These are phyloP conservation scores for Arthrobotrys entomopaga DNA, from an alignment of 2,329 filamentous ascomycete species.

Conservation along the genomic window DNA sequence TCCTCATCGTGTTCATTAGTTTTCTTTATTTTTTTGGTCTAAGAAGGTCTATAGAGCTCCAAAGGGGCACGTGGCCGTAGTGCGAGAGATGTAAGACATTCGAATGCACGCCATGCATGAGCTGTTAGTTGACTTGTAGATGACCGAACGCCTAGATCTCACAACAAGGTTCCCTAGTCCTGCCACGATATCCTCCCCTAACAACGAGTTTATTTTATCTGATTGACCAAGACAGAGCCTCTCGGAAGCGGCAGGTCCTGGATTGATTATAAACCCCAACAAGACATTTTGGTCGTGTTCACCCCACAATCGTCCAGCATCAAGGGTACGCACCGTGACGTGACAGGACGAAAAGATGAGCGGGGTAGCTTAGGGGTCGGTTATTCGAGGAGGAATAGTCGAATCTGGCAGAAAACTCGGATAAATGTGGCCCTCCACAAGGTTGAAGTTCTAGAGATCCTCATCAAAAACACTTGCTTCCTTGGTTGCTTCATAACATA, in stretches of 20 bases:
- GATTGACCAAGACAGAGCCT: background rate
- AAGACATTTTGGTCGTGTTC: slow-evolving; percentile 28
- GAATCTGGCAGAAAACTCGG: background rate
- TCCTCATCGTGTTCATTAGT: background rate
- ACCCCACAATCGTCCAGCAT: slow-evolving; percentile 41
- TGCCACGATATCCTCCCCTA: slow-evolving; percentile 1
- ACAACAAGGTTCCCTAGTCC: slow-evolving; percentile 19
- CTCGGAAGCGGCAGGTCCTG: slow-evolving; percentile 21
- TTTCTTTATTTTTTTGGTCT: slow-evolving; percentile 3
- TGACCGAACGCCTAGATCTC: background rate
- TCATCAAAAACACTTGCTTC: background rate
- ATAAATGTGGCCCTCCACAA: background rate
- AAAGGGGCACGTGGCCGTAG: slow-evolving; percentile 22
- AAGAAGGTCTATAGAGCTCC: slow-evolving; percentile 17
- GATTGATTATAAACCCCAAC: slow-evolving; percentile 31
- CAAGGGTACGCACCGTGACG: slow-evolving; percentile 35
- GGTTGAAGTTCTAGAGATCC: background rate
- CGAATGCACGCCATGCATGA: slow-evolving; percentile 3
- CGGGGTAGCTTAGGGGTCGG: slow-evolving; percentile 9
- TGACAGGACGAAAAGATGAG: slow-evolving; percentile 27
- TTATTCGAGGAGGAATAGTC: background rate
- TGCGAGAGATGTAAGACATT: slow-evolving; percentile 8
- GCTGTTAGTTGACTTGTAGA: background rate
- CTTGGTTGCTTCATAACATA: background rate
- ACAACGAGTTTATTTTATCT: slow-evolving; percentile 9